These are phyloP conservation scores for Nemania sp. DNA, from an alignment of 2,329 filamentous ascomycete genomes.

Conservation along the genomic window DNA sequence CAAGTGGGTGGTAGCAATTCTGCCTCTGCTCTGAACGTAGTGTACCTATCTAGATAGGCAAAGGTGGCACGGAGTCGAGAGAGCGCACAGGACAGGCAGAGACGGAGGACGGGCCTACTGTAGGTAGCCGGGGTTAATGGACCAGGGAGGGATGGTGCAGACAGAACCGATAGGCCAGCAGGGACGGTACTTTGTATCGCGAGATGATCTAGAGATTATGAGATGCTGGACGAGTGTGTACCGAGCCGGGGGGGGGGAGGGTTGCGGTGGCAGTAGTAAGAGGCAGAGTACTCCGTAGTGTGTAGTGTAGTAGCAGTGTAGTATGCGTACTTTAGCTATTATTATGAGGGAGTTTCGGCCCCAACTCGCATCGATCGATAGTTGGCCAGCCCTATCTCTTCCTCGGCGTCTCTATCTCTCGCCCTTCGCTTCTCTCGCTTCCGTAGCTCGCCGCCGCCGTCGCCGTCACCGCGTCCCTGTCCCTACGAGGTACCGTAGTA, in stretches of 20 bases:
- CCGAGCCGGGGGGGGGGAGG: slow-evolving; percentile 8
- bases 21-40: slow-evolving; percentile 1
- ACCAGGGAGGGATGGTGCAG: slow-evolving; percentile 20
- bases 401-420: neutral
- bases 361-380: slow-evolving; percentile 17
- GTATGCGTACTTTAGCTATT: too few relatives aligned
- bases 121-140: neutral
- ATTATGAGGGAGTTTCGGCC: slow-evolving; percentile 24
- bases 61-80: slow-evolving; percentile 9
- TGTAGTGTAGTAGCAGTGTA: slow-evolving; percentile 1
- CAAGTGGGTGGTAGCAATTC: too few relatives aligned
- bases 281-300: neutral
- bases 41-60: neutral
- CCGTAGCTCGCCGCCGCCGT: too few relatives aligned
- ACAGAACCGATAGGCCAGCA: slow-evolving; percentile 20
- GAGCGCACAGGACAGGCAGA: neutral
- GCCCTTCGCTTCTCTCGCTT: neutral
- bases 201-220: slow-evolving; percentile 22
- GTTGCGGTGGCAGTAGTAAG: neutral
- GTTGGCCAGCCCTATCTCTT: slow-evolving; percentile 9
- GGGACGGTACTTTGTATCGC: slow-evolving; percentile 21
- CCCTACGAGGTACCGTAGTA: too few relatives aligned
- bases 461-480: too few relatives aligned
- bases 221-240: slow-evolving; percentile 16
- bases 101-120: neutral